phyloP scores from a whole-genome alignment of 129 eudicot species.

The Ambrosia trifida region DNA sequence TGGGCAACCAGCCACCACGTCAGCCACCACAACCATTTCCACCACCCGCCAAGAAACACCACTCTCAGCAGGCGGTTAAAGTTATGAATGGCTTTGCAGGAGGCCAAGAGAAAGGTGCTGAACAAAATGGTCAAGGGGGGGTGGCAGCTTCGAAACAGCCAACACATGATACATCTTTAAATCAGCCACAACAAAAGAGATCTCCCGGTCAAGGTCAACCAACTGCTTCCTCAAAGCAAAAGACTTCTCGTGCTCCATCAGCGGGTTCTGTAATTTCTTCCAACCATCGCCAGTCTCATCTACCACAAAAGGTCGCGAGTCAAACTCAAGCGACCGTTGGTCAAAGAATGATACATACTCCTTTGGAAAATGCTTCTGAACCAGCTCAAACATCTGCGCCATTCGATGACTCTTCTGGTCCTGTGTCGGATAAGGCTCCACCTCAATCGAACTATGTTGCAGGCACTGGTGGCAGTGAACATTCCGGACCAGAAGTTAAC shows the following conservation, averaged over 20 bases:
- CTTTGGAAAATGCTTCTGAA: constrained; percentile 46
- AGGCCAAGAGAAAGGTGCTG: constrained; percentile 54
- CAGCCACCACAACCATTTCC: constrained; percentile 44
- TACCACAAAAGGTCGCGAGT: constrained; percentile 40
- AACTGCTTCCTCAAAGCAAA: constrained; percentile 32
- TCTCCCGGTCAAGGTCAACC: constrained; percentile 56
- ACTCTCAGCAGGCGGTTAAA: constrained; percentile 59
- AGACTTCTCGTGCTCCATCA: constrained; percentile 30
- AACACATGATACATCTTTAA: constrained; percentile 40
- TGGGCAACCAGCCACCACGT: constrained; percentile 47
- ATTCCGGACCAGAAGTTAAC: constrained; percentile 25
- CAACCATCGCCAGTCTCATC: constrained; percentile 49
- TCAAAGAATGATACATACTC: constrained; percentile 40
- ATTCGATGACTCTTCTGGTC: constrained; percentile 41
- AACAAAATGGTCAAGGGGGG: constrained; percentile 35
- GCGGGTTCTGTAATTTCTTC: constrained; percentile 33
- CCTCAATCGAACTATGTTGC: constrained; percentile 30
- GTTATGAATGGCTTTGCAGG: constrained; percentile 56
- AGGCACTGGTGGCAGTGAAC: constrained; percentile 34
- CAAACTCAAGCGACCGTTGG: constrained; percentile 42
- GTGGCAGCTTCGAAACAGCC: constrained; percentile 37
- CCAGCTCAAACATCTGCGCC: constrained; percentile 47
- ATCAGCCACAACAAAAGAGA: constrained; percentile 40
- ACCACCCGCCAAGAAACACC: constrained; percentile 71
- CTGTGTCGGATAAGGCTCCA: constrained; percentile 30